phyloP scores from a whole-genome alignment of 202 grass and related monocot genomes.

The Thinopyrum obtusiflorum region DNA sequence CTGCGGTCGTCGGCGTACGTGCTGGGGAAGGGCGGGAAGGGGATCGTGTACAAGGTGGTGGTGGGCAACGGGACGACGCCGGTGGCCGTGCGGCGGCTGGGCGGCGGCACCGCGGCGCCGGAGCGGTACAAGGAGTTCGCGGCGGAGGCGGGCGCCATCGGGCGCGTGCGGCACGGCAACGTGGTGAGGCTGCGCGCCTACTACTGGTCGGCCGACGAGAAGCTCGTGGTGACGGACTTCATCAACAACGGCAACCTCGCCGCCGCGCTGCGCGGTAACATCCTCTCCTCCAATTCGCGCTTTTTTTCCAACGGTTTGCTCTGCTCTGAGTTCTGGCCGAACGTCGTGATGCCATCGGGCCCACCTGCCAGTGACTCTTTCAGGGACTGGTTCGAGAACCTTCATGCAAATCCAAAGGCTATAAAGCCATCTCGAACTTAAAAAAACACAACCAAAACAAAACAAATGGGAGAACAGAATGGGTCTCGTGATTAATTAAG shows the following conservation, averaged over 20 bases:
- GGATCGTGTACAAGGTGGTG: constrained; percentile 95
- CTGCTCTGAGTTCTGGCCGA: background rate
- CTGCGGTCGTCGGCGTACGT: constrained; percentile 83
- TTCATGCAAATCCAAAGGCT: background rate
- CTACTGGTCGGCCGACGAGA: constrained; percentile 85
- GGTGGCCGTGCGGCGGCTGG: constrained; percentile 57
- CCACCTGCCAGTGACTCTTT: background rate
- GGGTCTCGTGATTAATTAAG: background rate
- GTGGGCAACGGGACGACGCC: constrained; percentile 61
- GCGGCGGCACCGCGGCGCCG: constrained; percentile 30
- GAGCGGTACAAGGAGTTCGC: constrained; percentile 65
- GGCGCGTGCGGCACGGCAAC: constrained; percentile 58
- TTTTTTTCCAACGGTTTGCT: background rate
- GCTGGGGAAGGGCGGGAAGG: constrained; percentile 69
- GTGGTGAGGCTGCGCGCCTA: constrained; percentile 67
- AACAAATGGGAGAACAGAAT: background rate
- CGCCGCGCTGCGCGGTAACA: constrained; percentile 47
- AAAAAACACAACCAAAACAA: background rate
- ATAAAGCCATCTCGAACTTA: background rate
- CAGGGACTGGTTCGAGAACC: background rate
- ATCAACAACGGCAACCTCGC: constrained; percentile 80
- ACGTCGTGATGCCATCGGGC: background rate
- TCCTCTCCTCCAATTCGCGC: background rate
- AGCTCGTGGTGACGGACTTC: constrained; percentile 81
- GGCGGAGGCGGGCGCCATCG: constrained; percentile 56